Percentiles rank a stretch among this genome's conserved stretches.
These are phyloP conservation scores for Oidium heveae DNA, from an alignment of 2,329 filamentous ascomycete species.

Conservation along the genomic window DNA sequence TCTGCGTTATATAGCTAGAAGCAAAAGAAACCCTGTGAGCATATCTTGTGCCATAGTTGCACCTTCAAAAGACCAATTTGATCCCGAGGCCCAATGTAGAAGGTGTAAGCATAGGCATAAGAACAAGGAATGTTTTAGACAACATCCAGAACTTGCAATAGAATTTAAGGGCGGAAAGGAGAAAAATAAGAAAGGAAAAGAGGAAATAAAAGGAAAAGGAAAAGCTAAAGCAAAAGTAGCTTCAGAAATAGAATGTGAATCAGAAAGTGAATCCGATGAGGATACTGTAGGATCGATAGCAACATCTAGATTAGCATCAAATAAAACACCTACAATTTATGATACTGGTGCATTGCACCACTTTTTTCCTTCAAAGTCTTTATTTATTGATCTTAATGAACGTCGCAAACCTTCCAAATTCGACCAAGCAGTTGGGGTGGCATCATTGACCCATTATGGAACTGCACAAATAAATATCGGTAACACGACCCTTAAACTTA, in stretches of 20 bases:
- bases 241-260: not conserved
- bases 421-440: conserved; percentile 1
- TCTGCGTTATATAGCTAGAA: too few relatives aligned
- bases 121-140: not conserved
- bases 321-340: not conserved
- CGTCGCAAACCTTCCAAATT: not conserved
- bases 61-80: not conserved
- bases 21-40: not conserved
- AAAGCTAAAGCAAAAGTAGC: too few relatives aligned
- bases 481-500: not conserved
- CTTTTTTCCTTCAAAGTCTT: not conserved
- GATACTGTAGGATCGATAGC: not conserved
- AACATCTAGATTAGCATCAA: not conserved
- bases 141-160: not conserved
- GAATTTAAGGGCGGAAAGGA: not conserved
- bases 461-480: not conserved
- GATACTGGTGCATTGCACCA: too few relatives aligned
- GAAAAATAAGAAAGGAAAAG: not conserved
- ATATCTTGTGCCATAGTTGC: not conserved
- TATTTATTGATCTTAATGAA: not conserved
- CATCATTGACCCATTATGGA: not conserved
- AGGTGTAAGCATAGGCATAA: not conserved
- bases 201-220: not conserved
- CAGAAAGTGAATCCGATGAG: not conserved
- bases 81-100: not conserved